phyloP scores from a whole-genome alignment of 1,139 yeast species.

The Pichia sp. region DNA sequence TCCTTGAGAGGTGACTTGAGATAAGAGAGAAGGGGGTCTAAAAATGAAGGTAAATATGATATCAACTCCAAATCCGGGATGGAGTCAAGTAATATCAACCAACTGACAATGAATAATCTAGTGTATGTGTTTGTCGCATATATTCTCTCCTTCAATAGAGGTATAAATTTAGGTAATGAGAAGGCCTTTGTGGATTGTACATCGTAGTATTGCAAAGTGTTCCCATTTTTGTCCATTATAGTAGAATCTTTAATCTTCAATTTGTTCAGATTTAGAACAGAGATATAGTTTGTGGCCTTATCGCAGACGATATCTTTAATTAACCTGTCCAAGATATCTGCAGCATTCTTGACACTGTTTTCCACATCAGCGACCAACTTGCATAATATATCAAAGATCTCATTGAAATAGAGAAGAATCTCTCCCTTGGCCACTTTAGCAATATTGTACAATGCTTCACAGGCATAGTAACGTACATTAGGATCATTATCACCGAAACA shows the following conservation, averaged over 20 bases:
- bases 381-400: constrained; percentile 88
- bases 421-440: constrained; percentile 98
- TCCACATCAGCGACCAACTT: constrained; percentile 89
- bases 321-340: constrained; percentile 84
- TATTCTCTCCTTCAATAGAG: constrained; percentile 82
- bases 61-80: constrained; percentile 89
- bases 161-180: constrained; percentile 81
- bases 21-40: constrained; percentile 78
- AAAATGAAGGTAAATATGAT: constrained; percentile 79
- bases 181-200: constrained; percentile 69
- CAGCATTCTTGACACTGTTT: constrained; percentile 90
- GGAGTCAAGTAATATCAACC: constrained; percentile 87
- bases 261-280: constrained; percentile 43
- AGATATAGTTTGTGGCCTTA: constrained; percentile 84
- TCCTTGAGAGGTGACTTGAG: constrained; percentile 82
- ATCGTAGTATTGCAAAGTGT: constrained; percentile 57
- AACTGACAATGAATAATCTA: constrained; percentile 81
- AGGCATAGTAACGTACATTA: constrained; percentile 91
- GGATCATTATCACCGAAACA: constrained; percentile 98
- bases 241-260: constrained; percentile 46
- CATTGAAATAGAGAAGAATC: constrained; percentile 83
- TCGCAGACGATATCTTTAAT: constrained; percentile 95
- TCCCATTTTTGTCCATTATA: constrained; percentile 44
- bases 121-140: constrained; percentile 92
- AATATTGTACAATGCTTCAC: constrained; percentile 92